phyloP scores from a whole-genome alignment of 257 asterid genomes.

The Lycium barbarum region DNA sequence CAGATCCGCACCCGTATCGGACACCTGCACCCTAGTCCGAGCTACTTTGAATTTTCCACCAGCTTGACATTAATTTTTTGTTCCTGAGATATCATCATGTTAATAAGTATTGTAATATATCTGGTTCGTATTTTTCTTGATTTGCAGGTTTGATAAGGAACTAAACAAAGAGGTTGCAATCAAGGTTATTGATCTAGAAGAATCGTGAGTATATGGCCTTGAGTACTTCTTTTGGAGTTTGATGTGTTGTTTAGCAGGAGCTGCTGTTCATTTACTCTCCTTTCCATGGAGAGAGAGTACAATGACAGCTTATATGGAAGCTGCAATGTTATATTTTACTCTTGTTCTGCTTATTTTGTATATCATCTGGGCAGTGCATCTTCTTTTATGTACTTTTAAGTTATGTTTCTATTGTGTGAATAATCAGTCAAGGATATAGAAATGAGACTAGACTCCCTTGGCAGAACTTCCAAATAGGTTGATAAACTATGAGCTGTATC shows the following conservation, averaged over 20 bases:
- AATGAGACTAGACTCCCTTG: slow-evolving; percentile 20
- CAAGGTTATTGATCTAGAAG: slow-evolving; percentile 98
- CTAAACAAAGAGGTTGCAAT: slow-evolving; percentile 94
- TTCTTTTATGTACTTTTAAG: slow-evolving; percentile 14
- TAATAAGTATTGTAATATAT: not conserved
- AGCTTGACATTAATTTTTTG: slow-evolving; percentile 10
- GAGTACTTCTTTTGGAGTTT: slow-evolving; percentile 26
- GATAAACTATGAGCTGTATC: not conserved
- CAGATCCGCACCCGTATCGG: too few relatives aligned
- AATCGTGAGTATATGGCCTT: slow-evolving; percentile 76
- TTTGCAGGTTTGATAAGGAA: slow-evolving; percentile 92
- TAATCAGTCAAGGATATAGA: not conserved
- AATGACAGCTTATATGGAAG: not conserved
- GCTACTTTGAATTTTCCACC: not conserved
- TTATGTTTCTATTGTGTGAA: slow-evolving; percentile 16
- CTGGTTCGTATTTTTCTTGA: slow-evolving; percentile 28
- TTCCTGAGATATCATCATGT: not conserved
- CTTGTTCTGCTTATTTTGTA: slow-evolving; percentile 20
- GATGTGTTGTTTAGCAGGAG: not conserved
- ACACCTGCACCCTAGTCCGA: too few relatives aligned
- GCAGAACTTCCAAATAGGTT: not conserved
- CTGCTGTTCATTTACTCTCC: slow-evolving; percentile 19
- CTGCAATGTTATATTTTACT: slow-evolving; percentile 10
- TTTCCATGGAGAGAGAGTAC: slow-evolving; percentile 10
- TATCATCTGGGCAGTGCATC: not conserved